Base-by-base conservation (phyloP, 768 basidiomycete species). In the Saitozyma podzolica region DNA sequence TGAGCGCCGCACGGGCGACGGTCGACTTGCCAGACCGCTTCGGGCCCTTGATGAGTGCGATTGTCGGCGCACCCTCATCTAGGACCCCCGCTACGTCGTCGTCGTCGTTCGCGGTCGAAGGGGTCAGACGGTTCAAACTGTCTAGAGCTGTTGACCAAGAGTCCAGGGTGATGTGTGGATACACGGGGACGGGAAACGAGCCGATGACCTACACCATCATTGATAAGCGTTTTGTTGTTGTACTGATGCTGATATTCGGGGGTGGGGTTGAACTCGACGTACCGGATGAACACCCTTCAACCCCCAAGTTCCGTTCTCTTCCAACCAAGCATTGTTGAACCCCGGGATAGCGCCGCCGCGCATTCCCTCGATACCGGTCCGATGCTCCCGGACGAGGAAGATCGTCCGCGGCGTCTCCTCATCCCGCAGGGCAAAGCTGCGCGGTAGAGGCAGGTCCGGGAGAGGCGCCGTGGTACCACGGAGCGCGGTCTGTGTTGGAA, bases 21-120 rank as follows among this genome's bases (percentile, higher is more conserved):
- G 91, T 91, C 64, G 92, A 95, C 78, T 99, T 99, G 0, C 95
- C 94, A 8, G 86, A 84, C 54, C 90, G 87, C 78, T 91, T 94
- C 0, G 90, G 85, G 0, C 95, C 95, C 72, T 88, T 91, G 19
- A 98, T 83, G 2, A 96, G 73, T 63, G 83, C 87, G 0, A 88
- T 80, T 0, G 80, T 74, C 0, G 80, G 75, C 17, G 7, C 10
- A 8, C 11, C 11, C 17, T 17, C 17, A 4, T 29, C 51, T 3
- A 11, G 10, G 10, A 10, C 7, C 3, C 62, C 60, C 6, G 49
- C 6, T 0, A 19, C 58, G 6, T 59, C 54, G 8, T 69, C 69
- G 11, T 55, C 62, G 40, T 50, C 40, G 16, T 58, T 42, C 29
- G 47, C 19, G 47, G 45, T 29, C 7, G 52, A 40, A 8, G 9